A percentile compares a stretch with the other conserved stretches of the same genome.
phyloP scores from a whole-genome alignment of 805 yeast genomes.

The Metschnikowia drakensbergensis region DNA sequence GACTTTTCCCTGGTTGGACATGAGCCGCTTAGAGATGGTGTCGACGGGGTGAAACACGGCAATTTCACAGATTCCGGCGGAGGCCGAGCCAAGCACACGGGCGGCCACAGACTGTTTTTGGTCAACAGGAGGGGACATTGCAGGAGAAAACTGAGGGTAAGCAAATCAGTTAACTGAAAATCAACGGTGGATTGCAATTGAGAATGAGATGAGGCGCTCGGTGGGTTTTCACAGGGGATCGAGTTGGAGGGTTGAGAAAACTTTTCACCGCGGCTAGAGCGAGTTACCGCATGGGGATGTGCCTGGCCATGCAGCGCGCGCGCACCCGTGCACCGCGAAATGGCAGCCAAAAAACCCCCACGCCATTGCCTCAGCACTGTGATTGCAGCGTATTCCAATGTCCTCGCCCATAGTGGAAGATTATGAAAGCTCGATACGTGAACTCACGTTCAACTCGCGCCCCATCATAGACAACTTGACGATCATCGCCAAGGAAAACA shows the following conservation, averaged over 20 bases:
- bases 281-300: constrained; percentile 8
- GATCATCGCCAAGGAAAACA: constrained; percentile 80
- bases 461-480: constrained; percentile 88
- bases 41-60: constrained; percentile 98
- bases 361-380: neutral
- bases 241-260: constrained; percentile 4
- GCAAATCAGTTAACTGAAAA: neutral
- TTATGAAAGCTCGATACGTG: constrained; percentile 65
- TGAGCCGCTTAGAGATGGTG: constrained; percentile 92
- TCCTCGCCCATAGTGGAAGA: constrained; percentile 39
- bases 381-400: constrained; percentile 4
- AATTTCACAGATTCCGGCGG: constrained; percentile 96
- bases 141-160: neutral
- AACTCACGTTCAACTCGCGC: constrained; percentile 80
- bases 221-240: too few relatives aligned
- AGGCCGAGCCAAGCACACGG: constrained; percentile 93
- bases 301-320: neutral
- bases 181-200: neutral
- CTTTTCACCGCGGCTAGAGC: constrained; percentile 14
- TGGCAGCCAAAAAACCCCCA: constrained; percentile 1
- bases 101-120: constrained; percentile 87
- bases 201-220: too few relatives aligned
- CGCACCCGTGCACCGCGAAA: constrained; percentile 1
- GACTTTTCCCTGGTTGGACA: constrained; percentile 75
- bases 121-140: constrained; percentile 40